A percentile compares a stretch with the other conserved stretches of the same genome.
Conservation (phyloP, 2,329 filamentous ascomycete genomes). For the Trichoderma koningii region DNA sequence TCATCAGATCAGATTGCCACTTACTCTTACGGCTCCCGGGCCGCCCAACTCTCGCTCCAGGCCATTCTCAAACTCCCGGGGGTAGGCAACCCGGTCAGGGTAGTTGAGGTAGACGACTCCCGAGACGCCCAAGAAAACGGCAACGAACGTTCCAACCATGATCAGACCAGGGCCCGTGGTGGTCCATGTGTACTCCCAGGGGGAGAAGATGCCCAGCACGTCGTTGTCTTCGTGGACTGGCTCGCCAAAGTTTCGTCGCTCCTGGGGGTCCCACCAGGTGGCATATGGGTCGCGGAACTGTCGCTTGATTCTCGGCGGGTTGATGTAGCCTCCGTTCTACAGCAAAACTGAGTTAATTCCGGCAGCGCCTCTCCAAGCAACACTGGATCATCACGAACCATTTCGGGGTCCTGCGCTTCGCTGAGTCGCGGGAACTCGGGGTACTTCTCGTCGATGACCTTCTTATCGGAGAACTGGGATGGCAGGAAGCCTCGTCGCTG, state of each 20-base stretch:
- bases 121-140: slow-evolving; percentile 62
- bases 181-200: slow-evolving; percentile 84
- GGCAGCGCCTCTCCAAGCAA: background rate
- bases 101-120: slow-evolving; percentile 70
- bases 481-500: slow-evolving; percentile 62
- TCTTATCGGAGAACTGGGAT: slow-evolving; percentile 49
- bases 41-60: slow-evolving; percentile 76
- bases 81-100: slow-evolving; percentile 69
- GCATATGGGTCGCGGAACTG: slow-evolving; percentile 90
- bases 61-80: slow-evolving; percentile 71
- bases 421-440: slow-evolving; percentile 51
- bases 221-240: slow-evolving; percentile 97
- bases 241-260: slow-evolving; percentile 95
- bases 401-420: slow-evolving; percentile 65
- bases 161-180: slow-evolving; percentile 69
- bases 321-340: slow-evolving; percentile 82
- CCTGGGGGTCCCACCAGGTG: slow-evolving; percentile 97
- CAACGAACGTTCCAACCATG: slow-evolving; percentile 69
- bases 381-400: slow-evolving; percentile 52
- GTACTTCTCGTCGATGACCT: slow-evolving; percentile 55
- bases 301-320: slow-evolving; percentile 78
- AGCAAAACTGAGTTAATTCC: slow-evolving; percentile 34
- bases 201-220: slow-evolving; percentile 83
- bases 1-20: slow-evolving; percentile 38
- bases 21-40: slow-evolving; percentile 64